Evolutionary conservation across 1,284 basidiomycete species (phyloP).

Genomic region (Cryptococcus sp.): DNA sequence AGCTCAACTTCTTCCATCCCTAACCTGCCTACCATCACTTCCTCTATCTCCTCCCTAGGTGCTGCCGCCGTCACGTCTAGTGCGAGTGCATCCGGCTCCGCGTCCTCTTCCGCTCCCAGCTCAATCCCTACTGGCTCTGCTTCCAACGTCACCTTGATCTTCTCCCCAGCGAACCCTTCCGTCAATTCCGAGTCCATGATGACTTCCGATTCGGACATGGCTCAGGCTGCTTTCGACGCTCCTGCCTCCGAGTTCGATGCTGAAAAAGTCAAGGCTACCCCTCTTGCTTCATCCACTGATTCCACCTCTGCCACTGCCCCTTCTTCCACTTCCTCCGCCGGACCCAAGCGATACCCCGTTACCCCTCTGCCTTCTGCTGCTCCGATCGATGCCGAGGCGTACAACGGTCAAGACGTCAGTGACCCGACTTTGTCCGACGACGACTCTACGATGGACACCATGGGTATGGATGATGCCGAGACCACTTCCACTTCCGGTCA

Average conservation of each 20-base stretch:
- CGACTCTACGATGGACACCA: neutral
- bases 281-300: neutral
- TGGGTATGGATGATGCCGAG: neutral
- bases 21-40: neutral
- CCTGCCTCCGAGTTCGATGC: neutral
- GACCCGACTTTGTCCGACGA: neutral
- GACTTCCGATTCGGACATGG: neutral
- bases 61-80: neutral
- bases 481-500: neutral
- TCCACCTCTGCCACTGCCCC: neutral
- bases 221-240: neutral
- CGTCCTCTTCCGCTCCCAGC: constrained; percentile 45
- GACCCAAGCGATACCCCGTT: neutral
- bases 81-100: constrained; percentile 1
- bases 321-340: neutral
- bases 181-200: neutral
- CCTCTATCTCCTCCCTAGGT: constrained; percentile 3
- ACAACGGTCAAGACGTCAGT: neutral
- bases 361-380: neutral
- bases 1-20: neutral
- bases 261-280: neutral
- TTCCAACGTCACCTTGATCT: constrained; percentile 30
- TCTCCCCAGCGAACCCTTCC: constrained; percentile 23
- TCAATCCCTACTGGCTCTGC: constrained; percentile 13
- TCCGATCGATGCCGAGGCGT: neutral